phyloP scores from a whole-genome alignment of 768 basidiomycete genomes.

The Polyporus arcularius region DNA sequence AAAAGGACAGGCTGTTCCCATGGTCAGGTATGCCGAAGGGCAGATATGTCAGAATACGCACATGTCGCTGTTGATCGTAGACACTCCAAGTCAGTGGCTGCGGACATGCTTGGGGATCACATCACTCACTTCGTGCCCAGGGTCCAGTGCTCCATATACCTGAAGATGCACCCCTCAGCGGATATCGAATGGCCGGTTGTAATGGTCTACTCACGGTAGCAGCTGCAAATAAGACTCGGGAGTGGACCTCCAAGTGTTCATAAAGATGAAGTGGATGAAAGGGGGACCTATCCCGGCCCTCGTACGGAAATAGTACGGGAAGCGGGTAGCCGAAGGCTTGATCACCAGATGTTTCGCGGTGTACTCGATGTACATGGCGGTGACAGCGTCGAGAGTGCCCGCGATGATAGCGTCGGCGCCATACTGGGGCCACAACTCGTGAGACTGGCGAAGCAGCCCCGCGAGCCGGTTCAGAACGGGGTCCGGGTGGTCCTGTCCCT shows the following conservation, averaged over 20 bases:
- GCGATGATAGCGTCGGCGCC: conserved; percentile 28
- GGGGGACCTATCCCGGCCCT: conserved; percentile 38
- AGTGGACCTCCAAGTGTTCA: conserved; percentile 29
- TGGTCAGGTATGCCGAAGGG: neutral
- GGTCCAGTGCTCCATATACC: conserved; percentile 16
- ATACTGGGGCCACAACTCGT: conserved; percentile 30
- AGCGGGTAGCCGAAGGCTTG: conserved; percentile 27
- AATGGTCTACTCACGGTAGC: conserved; percentile 30
- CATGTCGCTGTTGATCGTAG: conserved; percentile 2
- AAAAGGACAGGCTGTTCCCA: conserved; percentile 19
- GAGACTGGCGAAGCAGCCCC: conserved; percentile 31
- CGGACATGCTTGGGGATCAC: too few species aligned
- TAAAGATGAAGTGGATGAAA: conserved; percentile 35
- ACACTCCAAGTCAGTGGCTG: neutral
- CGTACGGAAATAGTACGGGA: conserved; percentile 30
- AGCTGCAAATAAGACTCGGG: conserved; percentile 36
- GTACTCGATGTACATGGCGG: conserved; percentile 35
- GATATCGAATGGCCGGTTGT: neutral
- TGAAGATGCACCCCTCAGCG: neutral
- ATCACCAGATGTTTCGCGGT: conserved; percentile 32
- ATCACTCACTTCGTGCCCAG: conserved; percentile 7
- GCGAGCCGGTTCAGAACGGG: conserved; percentile 37
- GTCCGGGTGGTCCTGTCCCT: conserved; percentile 31
- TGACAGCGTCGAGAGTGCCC: conserved; percentile 39
- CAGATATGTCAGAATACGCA: neutral